Base-by-base conservation (phyloP, 2,329 filamentous ascomycete species). In the Chrysoporthe deuterocubensis region DNA sequence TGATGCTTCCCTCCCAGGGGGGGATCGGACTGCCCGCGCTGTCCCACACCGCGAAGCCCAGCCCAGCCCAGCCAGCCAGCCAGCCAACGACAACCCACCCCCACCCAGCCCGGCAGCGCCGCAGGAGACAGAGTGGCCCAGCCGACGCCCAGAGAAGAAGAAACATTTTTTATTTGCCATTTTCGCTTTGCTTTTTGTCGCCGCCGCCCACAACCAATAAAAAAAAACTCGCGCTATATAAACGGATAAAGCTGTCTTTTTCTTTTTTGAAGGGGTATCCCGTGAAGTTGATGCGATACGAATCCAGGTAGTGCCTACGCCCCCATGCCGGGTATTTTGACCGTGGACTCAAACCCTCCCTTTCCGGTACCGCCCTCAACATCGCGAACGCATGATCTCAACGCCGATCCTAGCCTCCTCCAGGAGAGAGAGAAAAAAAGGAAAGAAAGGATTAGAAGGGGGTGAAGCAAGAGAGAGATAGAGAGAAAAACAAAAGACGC, bases 241-340 rank as follows among this genome's bases (percentile, higher is more conserved):
- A 21, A 50, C 26, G 46, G 46, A 50, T 16, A 21, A 50, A 13
- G n/a, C 46, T 56, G 56, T 56, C 54, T 50, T 52, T 67, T 63
- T 61, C 54, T 67, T 64, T 61, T 40, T 54, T 44, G 18, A 43
- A 18, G 40, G 34, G 62, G 34, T 42, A 43, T 18, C 37, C 44
- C 34, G 56, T 65, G 56, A 67, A 57, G 54, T 18, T 57, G 54
- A 57, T 57, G 54, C 34, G 54, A 57, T 57, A 57, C 34, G 54
- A 57, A 40, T 37, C 54, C 54, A 57, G 54, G 56, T 60, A 34
- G 48, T 62, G 59, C 62, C 64, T 67, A 67, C 66, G 59, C 62
- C 54, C 40, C 62, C 62, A 43, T 61, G 66, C 66, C 62, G 66
- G 62, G 66, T 65, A 67, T 67, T 57, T 57, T 62, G 62, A 65